Percentiles rank a stretch among this genome's conserved stretches.
These are phyloP conservation scores for Lagenaria siceraria DNA, from an alignment of 306 rosid genomes.

Conservation along the genomic window DNA sequence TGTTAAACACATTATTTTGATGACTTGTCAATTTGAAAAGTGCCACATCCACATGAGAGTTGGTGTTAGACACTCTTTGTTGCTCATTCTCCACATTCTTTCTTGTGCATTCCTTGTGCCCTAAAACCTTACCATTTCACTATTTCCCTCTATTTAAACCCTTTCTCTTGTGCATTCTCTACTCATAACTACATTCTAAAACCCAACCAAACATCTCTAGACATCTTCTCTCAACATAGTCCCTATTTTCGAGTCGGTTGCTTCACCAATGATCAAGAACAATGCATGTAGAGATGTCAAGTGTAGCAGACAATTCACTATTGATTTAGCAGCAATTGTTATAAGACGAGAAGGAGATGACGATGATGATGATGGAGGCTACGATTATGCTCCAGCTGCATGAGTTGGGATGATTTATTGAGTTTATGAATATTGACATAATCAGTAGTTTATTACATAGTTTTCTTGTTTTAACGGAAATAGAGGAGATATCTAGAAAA, in stretches of 20 bases:
- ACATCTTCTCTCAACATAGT: background rate
- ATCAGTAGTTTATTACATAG: too few relatives aligned
- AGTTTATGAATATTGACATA: too few relatives aligned
- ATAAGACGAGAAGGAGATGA: background rate
- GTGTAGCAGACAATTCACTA: background rate
- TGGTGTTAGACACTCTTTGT: background rate
- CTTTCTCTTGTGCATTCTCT: background rate
- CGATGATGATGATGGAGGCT: background rate
- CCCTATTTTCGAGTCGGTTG: background rate
- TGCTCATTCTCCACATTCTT: background rate
- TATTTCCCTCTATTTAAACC: background rate
- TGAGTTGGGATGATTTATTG: background rate
- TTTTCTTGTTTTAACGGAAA: background rate
- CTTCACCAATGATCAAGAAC: background rate
- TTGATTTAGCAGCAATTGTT: background rate
- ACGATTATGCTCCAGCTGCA: constrained; percentile 3
- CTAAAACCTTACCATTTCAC: background rate
- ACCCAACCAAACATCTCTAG: background rate
- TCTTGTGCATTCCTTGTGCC: background rate
- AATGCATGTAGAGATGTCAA: background rate
- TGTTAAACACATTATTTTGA: background rate
- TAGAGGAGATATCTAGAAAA: background rate
- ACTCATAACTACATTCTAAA: background rate
- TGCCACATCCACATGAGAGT: background rate
- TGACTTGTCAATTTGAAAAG: background rate